phyloP scores from a whole-genome alignment of 805 yeast species.

The Debaryomyces tyrocola region DNA sequence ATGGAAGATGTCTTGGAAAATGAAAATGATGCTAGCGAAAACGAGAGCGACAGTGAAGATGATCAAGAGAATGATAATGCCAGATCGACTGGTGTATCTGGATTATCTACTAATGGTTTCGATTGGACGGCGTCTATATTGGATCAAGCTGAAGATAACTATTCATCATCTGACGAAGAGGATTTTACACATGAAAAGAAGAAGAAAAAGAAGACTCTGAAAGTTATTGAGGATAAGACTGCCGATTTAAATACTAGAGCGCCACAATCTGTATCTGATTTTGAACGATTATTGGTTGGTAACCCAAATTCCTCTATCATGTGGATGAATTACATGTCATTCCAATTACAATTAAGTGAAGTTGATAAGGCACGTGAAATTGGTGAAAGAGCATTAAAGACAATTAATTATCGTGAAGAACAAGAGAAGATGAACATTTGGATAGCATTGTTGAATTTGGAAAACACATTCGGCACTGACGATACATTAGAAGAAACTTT shows the following conservation, averaged over 20 bases:
- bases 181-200: slow-evolving; percentile 56
- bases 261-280: slow-evolving; percentile 90
- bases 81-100: slow-evolving; percentile 36
- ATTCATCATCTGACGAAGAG: slow-evolving; percentile 54
- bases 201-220: slow-evolving; percentile 49
- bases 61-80: slow-evolving; percentile 21
- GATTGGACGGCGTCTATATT: slow-evolving; percentile 94
- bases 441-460: slow-evolving; percentile 93
- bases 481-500: slow-evolving; percentile 80
- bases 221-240: slow-evolving; percentile 72
- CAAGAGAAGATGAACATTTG: slow-evolving; percentile 91
- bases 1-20: slow-evolving; percentile 34
- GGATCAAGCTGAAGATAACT: slow-evolving; percentile 70
- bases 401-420: slow-evolving; percentile 88
- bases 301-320: slow-evolving; percentile 89
- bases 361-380: slow-evolving; percentile 92
- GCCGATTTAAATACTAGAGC: slow-evolving; percentile 79
- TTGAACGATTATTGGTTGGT: slow-evolving; percentile 88
- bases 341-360: slow-evolving; percentile 93
- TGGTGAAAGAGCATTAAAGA: slow-evolving; percentile 87
- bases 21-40: slow-evolving; percentile 25
- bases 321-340: slow-evolving; percentile 99
- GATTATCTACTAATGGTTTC: slow-evolving; percentile 82
- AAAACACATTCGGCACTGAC: slow-evolving; percentile 85
- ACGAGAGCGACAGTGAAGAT: slow-evolving; percentile 21